A percentile compares a stretch with the other conserved stretches of the same genome.
Evolutionary conservation across 768 basidiomycete genomes (phyloP).

Genomic region (Trametes villosa): DNA sequence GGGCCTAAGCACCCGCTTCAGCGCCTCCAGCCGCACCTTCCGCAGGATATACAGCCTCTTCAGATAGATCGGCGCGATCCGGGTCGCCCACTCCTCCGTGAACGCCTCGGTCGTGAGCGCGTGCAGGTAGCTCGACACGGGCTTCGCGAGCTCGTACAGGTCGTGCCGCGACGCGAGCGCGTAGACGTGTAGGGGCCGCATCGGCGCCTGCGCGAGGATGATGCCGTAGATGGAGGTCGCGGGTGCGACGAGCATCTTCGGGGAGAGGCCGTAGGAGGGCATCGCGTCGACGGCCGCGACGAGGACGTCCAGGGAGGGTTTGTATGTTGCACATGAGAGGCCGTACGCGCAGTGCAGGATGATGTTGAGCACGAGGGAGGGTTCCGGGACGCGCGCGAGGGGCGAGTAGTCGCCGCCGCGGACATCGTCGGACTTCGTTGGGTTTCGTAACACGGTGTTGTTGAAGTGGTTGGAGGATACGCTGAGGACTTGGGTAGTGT

Average conservation of each 20-base stretch:
- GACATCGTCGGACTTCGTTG: constrained; percentile 23
- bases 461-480: constrained; percentile 34
- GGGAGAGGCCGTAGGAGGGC: constrained; percentile 31
- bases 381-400: constrained; percentile 33
- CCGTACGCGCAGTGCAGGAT: constrained; percentile 39
- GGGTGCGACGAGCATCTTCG: constrained; percentile 30
- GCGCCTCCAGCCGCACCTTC: constrained; percentile 38
- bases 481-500: constrained; percentile 22
- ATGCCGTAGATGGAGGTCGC: constrained; percentile 35
- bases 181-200: constrained; percentile 44
- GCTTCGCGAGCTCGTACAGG: constrained; percentile 42
- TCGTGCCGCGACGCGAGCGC: constrained; percentile 42
- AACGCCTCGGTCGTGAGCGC: constrained; percentile 38
- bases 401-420: constrained; percentile 36
- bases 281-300: constrained; percentile 28
- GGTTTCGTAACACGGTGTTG: constrained; percentile 13
- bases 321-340: constrained; percentile 31
- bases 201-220: constrained; percentile 40
- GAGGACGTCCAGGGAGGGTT: constrained; percentile 32
- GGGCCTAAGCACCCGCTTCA: constrained; percentile 33
- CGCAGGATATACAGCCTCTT: constrained; percentile 45
- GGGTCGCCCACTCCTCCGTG: constrained; percentile 42
- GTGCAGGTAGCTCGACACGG: constrained; percentile 42
- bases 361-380: constrained; percentile 35
- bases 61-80: constrained; percentile 47